Base-by-base conservation (phyloP, 139 green algal genomes). In the Monoraphidium neglectum region DNA sequence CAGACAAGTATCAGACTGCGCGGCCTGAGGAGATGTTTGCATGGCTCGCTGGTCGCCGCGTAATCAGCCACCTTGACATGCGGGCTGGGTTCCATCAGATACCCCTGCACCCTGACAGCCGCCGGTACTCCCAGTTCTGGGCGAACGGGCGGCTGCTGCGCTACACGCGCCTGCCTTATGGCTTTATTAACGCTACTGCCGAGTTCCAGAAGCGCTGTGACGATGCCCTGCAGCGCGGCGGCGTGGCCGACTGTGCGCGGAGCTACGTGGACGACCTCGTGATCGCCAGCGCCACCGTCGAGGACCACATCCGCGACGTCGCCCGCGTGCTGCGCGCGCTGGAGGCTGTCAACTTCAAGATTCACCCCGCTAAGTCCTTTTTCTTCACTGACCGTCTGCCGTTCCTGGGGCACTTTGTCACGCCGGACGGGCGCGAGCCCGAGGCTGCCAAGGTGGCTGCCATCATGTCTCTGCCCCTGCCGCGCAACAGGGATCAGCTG, bases 361-460 rank as follows among this genome's bases (percentile, higher is more conserved):
- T 66, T 12, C 76, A 85, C 36, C 68, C 80, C 1, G 30, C 66
- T 1, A 85, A 85, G 32, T 76, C 51, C 1, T 0, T 79, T 1
- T 30, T 85, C 1, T 36, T 33, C 16, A 64, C 60, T 23, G 36
- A 62, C 4, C 24, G 1, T 15, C 26, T 88, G 23, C 57, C 77
- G 16, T 90, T 80, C 53, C 56, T 88, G n/a, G n/a, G n/a, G n/a
- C n/a, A n/a, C n/a, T n/a, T n/a, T n/a, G 67, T 90, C 1, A 61
- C 49, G 15, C 4, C 23, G 1, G 21, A 70, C 24, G 82, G 74
- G 16, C 28, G 86, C 6, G 46, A 30, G 3, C 70, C 74, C 6
- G 26, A 77, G 30, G 23, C 67, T 1, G 68, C 71, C 24, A 87
- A 90, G 46, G 57, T 81, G 3, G 26, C 46, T 1, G 81, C 72